phyloP scores from a whole-genome alignment of 2,329 filamentous ascomycete genomes.

The Pyrenophora seminiperda region DNA sequence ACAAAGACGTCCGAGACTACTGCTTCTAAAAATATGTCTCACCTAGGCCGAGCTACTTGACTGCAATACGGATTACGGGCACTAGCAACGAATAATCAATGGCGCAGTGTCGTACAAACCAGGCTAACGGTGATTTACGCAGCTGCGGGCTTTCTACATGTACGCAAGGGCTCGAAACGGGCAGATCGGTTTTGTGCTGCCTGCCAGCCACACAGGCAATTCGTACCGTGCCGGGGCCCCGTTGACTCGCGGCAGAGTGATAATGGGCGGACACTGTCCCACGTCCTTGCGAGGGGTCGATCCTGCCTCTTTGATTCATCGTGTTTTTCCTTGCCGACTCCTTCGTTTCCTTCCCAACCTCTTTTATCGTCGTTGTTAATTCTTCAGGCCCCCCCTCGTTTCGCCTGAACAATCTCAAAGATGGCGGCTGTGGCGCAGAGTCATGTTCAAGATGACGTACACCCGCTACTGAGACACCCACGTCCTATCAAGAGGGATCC shows the following conservation, averaged over 20 bases:
- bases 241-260: slow-evolving; percentile 25
- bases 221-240: slow-evolving; percentile 27
- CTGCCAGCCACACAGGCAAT: slow-evolving; percentile 26
- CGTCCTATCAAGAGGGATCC: slow-evolving; percentile 34
- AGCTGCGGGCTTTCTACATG: slow-evolving; percentile 5
- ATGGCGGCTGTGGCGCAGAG: slow-evolving; percentile 32
- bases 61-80: slow-evolving; percentile 25
- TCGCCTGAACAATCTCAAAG: slow-evolving; percentile 10
- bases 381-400: slow-evolving; percentile 6
- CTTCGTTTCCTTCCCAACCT: slow-evolving; percentile 11
- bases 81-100: slow-evolving; percentile 29
- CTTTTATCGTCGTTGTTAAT: slow-evolving; percentile 13
- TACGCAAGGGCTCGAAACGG: slow-evolving; percentile 32
- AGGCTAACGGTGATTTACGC: slow-evolving; percentile 27
- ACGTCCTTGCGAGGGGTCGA: slow-evolving; percentile 25
- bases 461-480: slow-evolving; percentile 33
- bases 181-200: slow-evolving; percentile 25
- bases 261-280: slow-evolving; percentile 31
- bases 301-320: slow-evolving; percentile 24
- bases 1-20: slow-evolving; percentile 2
- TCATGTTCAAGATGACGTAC: slow-evolving; percentile 25
- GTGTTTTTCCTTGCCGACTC: slow-evolving; percentile 21
- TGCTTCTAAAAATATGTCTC: slow-evolving; percentile 22
- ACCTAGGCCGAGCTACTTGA: slow-evolving; percentile 17
- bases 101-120: slow-evolving; percentile 30